Evolutionary conservation across 768 basidiomycete species (phyloP).

Genomic region (Dioszegia crocea): DNA sequence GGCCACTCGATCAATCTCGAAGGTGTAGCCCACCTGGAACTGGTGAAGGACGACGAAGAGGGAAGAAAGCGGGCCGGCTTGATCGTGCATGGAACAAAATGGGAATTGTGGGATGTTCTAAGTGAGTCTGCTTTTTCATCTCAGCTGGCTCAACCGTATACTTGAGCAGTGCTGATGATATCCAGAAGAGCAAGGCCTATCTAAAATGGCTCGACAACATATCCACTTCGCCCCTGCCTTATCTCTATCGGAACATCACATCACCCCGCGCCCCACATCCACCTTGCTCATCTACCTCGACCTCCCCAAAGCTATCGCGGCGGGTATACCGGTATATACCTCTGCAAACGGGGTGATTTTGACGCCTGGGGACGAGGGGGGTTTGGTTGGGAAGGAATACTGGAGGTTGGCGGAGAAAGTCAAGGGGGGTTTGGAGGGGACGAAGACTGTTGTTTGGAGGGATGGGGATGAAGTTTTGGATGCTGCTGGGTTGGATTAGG

Average conservation of each 20-base stretch:
- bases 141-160: neutral
- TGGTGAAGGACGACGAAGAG: slow-evolving; percentile 52
- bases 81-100: slow-evolving; percentile 46
- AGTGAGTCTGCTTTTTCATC: slow-evolving; percentile 23
- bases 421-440: slow-evolving; percentile 12
- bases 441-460: slow-evolving; percentile 22
- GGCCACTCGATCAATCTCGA: slow-evolving; percentile 47
- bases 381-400: slow-evolving; percentile 61
- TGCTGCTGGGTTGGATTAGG: neutral
- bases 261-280: slow-evolving; percentile 73
- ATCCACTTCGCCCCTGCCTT: slow-evolving; percentile 82
- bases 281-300: slow-evolving; percentile 79
- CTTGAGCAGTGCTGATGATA: slow-evolving; percentile 4
- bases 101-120: slow-evolving; percentile 41
- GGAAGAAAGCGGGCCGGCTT: slow-evolving; percentile 59
- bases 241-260: slow-evolving; percentile 47
- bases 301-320: slow-evolving; percentile 54
- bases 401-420: slow-evolving; percentile 64
- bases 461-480: slow-evolving; percentile 22
- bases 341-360: slow-evolving; percentile 86
- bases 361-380: slow-evolving; percentile 67
- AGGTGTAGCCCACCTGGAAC: slow-evolving; percentile 35
- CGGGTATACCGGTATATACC: slow-evolving; percentile 58
- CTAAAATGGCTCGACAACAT: slow-evolving; percentile 82
- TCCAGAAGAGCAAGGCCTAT: slow-evolving; percentile 66